These are phyloP conservation scores for Phyllostachys edulis DNA, from an alignment of 176 grass and related monocot species.

Conservation along the genomic window DNA sequence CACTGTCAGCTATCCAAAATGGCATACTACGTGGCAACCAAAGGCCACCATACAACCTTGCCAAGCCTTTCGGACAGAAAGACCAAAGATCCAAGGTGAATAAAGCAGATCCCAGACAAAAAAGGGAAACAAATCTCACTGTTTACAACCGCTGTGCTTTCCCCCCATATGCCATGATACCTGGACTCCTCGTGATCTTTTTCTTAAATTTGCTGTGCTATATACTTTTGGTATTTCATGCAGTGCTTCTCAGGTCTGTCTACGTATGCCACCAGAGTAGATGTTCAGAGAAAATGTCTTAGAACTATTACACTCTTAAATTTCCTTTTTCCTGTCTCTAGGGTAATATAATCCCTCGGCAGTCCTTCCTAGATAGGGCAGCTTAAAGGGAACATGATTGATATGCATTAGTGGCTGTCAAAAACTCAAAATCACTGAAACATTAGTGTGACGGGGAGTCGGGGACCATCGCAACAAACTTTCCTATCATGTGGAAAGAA, in stretches of 20 bases:
- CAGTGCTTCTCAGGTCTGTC: not conserved
- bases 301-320: not conserved
- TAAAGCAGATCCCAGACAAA: constrained; percentile 22
- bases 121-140: constrained; percentile 19
- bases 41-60: constrained; percentile 86
- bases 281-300: not conserved
- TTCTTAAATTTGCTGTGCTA: not conserved
- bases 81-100: constrained; percentile 78
- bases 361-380: not conserved
- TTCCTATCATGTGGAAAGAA: not conserved
- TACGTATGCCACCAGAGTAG: constrained; percentile 4
- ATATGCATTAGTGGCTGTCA: not conserved
- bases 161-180: not conserved
- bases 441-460: not conserved
- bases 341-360: not conserved
- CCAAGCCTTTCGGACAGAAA: constrained; percentile 80
- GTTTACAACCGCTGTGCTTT: not conserved
- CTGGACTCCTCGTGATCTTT: not conserved
- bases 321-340: not conserved
- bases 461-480: not conserved
- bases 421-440: constrained; percentile 4
- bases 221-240: not conserved
- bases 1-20: constrained; percentile 90
- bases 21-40: constrained; percentile 84
- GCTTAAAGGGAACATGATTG: constrained; percentile 4